These are phyloP conservation scores for Gossypium sturtianum DNA, from an alignment of 345 rosid species.

Conservation along the genomic window DNA sequence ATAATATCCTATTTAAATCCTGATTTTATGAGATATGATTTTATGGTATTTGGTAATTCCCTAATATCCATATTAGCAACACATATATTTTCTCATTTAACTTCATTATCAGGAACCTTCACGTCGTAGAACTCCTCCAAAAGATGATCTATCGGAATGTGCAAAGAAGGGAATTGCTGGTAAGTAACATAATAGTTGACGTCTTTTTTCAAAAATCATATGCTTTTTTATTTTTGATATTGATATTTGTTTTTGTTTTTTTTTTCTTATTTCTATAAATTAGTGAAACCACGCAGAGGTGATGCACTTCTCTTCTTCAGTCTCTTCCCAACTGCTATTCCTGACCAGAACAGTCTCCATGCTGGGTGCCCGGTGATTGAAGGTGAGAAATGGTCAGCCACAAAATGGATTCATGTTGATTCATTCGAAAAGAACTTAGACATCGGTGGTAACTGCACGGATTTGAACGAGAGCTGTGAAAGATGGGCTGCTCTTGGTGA, in stretches of 20 bases:
- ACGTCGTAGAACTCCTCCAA: constrained; percentile 46
- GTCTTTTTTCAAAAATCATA: neutral
- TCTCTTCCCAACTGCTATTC: constrained; percentile 64
- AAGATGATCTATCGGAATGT: constrained; percentile 74
- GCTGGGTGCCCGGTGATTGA: constrained; percentile 92
- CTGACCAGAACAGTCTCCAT: constrained; percentile 72
- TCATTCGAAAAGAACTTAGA: constrained; percentile 62
- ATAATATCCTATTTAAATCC: too few species aligned
- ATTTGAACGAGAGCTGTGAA: constrained; percentile 68
- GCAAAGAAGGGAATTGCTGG: constrained; percentile 92
- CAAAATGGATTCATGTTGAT: constrained; percentile 95
- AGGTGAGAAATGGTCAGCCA: constrained; percentile 99
- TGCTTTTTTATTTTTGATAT: neutral
- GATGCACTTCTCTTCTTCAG: constrained; percentile 92
- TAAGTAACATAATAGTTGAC: constrained; percentile 15
- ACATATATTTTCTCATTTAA: neutral
- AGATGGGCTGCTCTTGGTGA: constrained; percentile 95
- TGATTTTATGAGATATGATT: too few species aligned
- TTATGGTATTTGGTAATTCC: too few species aligned
- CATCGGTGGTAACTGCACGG: constrained; percentile 60
- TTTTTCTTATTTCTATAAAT: neutral
- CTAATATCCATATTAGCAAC: too few species aligned
- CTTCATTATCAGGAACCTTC: constrained; percentile 50
- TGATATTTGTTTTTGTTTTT: constrained; percentile 2
- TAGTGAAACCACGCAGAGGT: constrained; percentile 84